phyloP scores from a whole-genome alignment of 805 yeast genomes.

The Sugiyamaella chiloensis region DNA sequence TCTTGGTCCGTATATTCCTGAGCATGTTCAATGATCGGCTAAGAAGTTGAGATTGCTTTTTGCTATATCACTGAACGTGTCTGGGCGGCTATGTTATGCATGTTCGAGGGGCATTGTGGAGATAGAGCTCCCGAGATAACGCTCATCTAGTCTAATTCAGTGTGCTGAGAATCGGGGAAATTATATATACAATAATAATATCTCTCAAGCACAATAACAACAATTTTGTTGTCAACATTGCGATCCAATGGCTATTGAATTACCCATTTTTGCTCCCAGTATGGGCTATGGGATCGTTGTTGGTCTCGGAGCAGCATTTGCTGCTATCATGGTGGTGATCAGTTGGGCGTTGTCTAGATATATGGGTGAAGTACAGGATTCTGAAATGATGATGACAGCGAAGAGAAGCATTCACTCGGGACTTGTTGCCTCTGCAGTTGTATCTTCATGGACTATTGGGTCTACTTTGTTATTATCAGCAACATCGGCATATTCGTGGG shows the following conservation, averaged over 20 bases:
- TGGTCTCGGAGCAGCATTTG: conserved; percentile 63
- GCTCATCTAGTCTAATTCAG: too few species aligned
- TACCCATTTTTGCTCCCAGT: conserved; percentile 28
- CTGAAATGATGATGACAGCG: conserved; percentile 90
- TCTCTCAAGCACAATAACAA: too few species aligned
- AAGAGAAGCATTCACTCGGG: conserved; percentile 85
- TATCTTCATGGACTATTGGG: conserved; percentile 89
- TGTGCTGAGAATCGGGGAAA: too few species aligned
- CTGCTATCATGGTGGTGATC: conserved; percentile 71
- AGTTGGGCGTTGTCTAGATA: conserved; percentile 70
- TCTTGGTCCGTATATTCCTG: too few species aligned
- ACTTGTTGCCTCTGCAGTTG: conserved; percentile 83
- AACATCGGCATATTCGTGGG: conserved; percentile 71
- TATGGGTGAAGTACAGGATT: conserved; percentile 79
- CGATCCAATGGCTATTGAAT: conserved; percentile 5
- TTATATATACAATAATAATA: too few species aligned
- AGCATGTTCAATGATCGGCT: too few species aligned
- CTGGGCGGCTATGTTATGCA: too few species aligned
- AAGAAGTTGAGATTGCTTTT: too few species aligned
- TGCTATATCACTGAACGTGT: too few species aligned
- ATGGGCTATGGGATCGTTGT: conserved; percentile 85
- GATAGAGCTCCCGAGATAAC: too few species aligned
- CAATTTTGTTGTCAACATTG: not conserved
- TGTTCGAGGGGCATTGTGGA: too few species aligned
- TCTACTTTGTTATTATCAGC: conserved; percentile 71